Conservation (phyloP, 768 basidiomycete genomes). For the Psilocybe tampanensis region DNA sequence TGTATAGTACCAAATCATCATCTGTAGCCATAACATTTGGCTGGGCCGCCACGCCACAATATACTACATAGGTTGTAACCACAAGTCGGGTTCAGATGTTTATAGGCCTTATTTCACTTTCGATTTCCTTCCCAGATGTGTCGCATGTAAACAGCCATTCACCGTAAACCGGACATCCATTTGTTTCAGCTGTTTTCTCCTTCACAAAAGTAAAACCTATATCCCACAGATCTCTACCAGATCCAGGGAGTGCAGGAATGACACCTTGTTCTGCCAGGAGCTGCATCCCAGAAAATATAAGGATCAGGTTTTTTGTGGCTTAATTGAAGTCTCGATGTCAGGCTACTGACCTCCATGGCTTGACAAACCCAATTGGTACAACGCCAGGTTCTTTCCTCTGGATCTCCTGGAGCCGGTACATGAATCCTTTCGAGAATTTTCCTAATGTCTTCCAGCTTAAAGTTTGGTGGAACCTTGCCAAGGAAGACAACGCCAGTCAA, state of each 20-base stretch:
- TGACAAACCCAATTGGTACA: conserved; percentile 3
- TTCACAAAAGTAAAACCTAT: neutral
- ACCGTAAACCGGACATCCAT: neutral
- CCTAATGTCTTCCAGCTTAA: neutral
- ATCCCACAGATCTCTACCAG: neutral
- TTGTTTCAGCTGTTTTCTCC: neutral
- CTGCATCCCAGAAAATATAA: neutral
- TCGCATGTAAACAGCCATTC: neutral
- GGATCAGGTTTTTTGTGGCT: too few relatives aligned
- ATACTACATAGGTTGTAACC: too few relatives aligned
- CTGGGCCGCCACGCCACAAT: too few relatives aligned
- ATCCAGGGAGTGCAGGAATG: neutral
- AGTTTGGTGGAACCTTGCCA: neutral
- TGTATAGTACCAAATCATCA: too few relatives aligned
- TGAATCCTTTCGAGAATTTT: neutral
- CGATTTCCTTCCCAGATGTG: neutral
- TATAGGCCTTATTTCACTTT: conserved; percentile 1
- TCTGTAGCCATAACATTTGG: too few relatives aligned
- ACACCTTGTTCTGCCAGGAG: neutral
- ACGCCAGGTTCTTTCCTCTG: neutral
- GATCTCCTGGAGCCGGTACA: neutral
- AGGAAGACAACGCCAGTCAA: conserved; percentile 5
- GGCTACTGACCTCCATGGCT: neutral
- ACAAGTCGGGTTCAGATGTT: too few relatives aligned
- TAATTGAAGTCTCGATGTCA: too few relatives aligned